Evolutionary conservation across 2,329 filamentous ascomycete genomes (phyloP).

Genomic region (Alternaria sp.): DNA sequence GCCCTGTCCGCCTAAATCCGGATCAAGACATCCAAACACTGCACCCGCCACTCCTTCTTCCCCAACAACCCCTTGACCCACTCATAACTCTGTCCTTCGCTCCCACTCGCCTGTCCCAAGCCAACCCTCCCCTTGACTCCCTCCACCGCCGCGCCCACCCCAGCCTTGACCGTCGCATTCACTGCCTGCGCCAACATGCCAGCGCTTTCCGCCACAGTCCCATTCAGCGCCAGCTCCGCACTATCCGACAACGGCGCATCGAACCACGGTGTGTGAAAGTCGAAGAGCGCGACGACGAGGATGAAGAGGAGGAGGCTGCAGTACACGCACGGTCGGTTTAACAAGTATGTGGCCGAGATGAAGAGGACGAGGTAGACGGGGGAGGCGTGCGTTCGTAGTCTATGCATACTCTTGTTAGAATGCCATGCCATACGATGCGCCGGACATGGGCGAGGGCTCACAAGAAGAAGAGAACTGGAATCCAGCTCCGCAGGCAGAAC

Average conservation of each 20-base stretch:
- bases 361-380: constrained; percentile 61
- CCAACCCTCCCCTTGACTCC: constrained; percentile 38
- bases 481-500: constrained; percentile 72
- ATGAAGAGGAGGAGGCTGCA: constrained; percentile 95
- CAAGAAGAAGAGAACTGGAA: constrained; percentile 61
- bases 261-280: constrained; percentile 93
- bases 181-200: constrained; percentile 72
- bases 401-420: constrained; percentile 1
- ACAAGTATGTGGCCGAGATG: constrained; percentile 89
- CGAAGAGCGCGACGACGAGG: constrained; percentile 95
- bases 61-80: constrained; percentile 86
- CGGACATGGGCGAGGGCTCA: constrained; percentile 37
- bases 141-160: constrained; percentile 39
- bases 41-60: constrained; percentile 85
- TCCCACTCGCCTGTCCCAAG: constrained; percentile 57
- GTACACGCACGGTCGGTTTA: constrained; percentile 97
- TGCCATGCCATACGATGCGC: constrained; percentile 3
- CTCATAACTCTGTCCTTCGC: constrained; percentile 72
- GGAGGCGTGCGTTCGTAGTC: constrained; percentile 56
- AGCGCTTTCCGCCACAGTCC: constrained; percentile 62
- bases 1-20: constrained; percentile 58
- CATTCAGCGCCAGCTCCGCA: constrained; percentile 41
- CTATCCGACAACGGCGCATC: constrained; percentile 67
- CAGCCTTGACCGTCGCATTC: constrained; percentile 56
- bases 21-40: constrained; percentile 89